phyloP scores from a whole-genome alignment of 2,329 filamentous ascomycete genomes.

The Trichoderma hamatum region DNA sequence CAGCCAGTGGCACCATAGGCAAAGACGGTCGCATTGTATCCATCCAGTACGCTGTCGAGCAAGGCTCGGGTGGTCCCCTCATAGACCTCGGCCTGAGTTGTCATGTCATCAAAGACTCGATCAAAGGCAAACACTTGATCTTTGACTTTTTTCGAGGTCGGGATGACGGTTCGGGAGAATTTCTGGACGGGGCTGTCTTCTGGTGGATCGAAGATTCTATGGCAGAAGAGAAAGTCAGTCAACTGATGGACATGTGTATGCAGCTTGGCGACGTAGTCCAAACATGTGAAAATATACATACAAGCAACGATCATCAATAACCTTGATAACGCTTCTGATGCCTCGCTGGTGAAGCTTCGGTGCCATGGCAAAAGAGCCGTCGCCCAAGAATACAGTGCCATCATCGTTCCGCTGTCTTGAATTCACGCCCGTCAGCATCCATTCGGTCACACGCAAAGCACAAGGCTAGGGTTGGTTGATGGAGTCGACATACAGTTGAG shows the following conservation, averaged over 20 bases:
- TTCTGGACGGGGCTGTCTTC: slow-evolving; percentile 91
- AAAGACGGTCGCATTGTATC: slow-evolving; percentile 98
- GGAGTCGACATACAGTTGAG: slow-evolving; percentile 67
- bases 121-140: slow-evolving; percentile 98
- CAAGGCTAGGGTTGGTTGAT: neutral
- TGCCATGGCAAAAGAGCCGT: slow-evolving; percentile 87
- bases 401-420: slow-evolving; percentile 71
- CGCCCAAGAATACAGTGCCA: slow-evolving; percentile 88
- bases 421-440: slow-evolving; percentile 22
- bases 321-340: slow-evolving; percentile 89
- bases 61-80: slow-evolving; percentile 86
- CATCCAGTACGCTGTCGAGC: slow-evolving; percentile 93
- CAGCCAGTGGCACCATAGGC: slow-evolving; percentile 97
- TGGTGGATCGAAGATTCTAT: slow-evolving; percentile 92
- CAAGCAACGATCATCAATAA: slow-evolving; percentile 95
- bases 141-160: slow-evolving; percentile 87
- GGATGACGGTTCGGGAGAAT: slow-evolving; percentile 80
- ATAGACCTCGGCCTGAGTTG: slow-evolving; percentile 89
- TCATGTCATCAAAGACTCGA: slow-evolving; percentile 94
- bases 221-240: slow-evolving; percentile 30
- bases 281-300: slow-evolving; percentile 53
- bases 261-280: neutral
- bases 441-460: neutral
- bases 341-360: slow-evolving; percentile 86
- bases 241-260: neutral